phyloP scores from a whole-genome alignment of 73 alveolate genomes.

The Stentor roeselii region DNA sequence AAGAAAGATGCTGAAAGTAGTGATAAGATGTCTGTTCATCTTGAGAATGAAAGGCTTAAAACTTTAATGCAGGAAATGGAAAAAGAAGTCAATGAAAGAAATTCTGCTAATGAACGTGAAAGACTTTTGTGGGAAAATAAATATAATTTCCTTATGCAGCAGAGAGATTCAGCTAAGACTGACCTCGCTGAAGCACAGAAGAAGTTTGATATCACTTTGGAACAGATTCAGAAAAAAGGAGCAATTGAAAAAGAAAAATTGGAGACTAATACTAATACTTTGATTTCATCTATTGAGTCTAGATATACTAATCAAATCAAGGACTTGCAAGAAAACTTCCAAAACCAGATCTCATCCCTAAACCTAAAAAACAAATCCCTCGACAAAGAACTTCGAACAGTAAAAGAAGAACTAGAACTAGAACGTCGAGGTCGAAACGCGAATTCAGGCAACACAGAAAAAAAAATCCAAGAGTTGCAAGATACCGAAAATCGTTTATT shows the following conservation, averaged over 20 bases:
- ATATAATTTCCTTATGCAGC: not conserved
- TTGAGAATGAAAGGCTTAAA: not conserved
- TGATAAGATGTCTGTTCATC: not conserved
- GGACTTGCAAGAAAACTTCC: constrained; percentile 77
- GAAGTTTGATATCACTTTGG: constrained; percentile 84
- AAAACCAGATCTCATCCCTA: constrained; percentile 40
- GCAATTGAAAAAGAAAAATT: constrained; percentile 73
- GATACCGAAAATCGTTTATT: constrained; percentile 66
- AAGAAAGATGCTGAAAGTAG: not conserved
- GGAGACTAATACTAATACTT: constrained; percentile 43
- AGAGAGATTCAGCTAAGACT: constrained; percentile 54
- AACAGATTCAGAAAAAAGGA: constrained; percentile 72
- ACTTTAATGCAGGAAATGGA: not conserved
- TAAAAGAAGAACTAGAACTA: constrained; percentile 77
- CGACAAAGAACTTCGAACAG: constrained; percentile 75
- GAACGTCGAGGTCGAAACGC: constrained; percentile 68
- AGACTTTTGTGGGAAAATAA: constrained; percentile 22
- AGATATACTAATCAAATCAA: constrained; percentile 80
- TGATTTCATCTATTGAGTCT: constrained; percentile 67
- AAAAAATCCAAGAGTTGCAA: constrained; percentile 72
- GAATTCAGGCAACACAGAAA: constrained; percentile 71
- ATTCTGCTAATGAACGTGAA: constrained; percentile 3
- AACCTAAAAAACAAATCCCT: constrained; percentile 58
- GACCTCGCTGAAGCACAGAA: constrained; percentile 79
- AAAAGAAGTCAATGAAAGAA: constrained; percentile 8